Evolutionary conservation across 345 rosid genomes (phyloP), one percentile per base, ranked within the genome.

Genomic region (Gossypium turneri): DNA sequence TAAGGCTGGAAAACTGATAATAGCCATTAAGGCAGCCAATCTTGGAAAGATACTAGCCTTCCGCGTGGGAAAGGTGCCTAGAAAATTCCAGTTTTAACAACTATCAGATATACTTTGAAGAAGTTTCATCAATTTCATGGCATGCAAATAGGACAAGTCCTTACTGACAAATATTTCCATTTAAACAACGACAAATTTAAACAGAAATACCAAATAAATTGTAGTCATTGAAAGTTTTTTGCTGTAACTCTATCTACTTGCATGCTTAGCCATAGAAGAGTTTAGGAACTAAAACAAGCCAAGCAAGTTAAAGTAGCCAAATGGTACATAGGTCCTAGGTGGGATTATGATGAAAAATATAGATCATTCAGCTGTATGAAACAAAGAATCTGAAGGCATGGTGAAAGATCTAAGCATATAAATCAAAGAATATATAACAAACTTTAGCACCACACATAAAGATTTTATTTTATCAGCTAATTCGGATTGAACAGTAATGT

Each of bases 151-250:
- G 17, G 60, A 70, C 15, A 52, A 70, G 15, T 70, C 73, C 60
- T 9, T 68, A 17, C 24, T 15, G 24, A 68, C 22, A 25, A 50
- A 68, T 68, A 25, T 50, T 59, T 6, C 41, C 38, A 41, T 57
- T 57, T 22, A 57, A 34, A 45, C 13, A 47, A 12, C 27, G 24
- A 44, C 10, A 45, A 29, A 15, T 34, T 38, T 24, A 34, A 69
- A 48, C 13, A 13, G 57, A 67, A 47, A 72, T 12, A 72, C 75
- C 64, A 60, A 72, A 72, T 16, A 12, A 51, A 72, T 43, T 11
- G 29, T 56, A 20, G 22, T 20, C 27, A 11, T 41, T 56, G 65
- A 41, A 56, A 24, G 50, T 56, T 57, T 41, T 29, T 41, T 38
- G 0, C 75, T 13, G 13, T 58, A 19, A 2, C 15, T 41, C 64